A percentile compares a stretch with the other conserved stretches of the same genome.
Conservation (phyloP, 106 monocot species). For the Posidonia australis region DNA sequence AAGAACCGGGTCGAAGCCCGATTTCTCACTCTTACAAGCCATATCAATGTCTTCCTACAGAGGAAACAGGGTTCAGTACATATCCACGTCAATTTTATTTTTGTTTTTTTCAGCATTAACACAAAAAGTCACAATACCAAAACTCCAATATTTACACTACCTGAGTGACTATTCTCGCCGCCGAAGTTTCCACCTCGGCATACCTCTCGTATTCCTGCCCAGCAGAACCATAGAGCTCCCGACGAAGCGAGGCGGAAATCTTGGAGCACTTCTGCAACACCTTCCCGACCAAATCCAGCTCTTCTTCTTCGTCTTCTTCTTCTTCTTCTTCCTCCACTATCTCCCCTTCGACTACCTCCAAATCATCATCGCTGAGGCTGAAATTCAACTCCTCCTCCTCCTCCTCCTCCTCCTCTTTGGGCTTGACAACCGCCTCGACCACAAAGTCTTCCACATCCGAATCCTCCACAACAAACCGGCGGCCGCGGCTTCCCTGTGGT, state of each 20-base stretch:
- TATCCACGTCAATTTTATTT: background rate
- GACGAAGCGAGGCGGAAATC: slow-evolving; percentile 54
- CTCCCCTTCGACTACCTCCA: slow-evolving; percentile 2
- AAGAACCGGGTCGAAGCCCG: slow-evolving; percentile 53
- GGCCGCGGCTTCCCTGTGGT: background rate
- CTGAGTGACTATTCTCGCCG: slow-evolving; percentile 77
- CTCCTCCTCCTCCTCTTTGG: slow-evolving; percentile 27
- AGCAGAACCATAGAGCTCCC: slow-evolving; percentile 78
- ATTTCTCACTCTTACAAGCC: slow-evolving; percentile 41
- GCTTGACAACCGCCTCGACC: slow-evolving; percentile 8
- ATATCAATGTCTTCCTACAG: slow-evolving; percentile 66
- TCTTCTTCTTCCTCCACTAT: slow-evolving; percentile 5
- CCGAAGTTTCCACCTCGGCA: slow-evolving; percentile 65
- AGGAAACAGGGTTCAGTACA: background rate
- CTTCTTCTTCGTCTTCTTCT: slow-evolving; percentile 14
- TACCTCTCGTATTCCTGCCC: slow-evolving; percentile 43
- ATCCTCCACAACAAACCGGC: slow-evolving; percentile 34
- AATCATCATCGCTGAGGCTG: slow-evolving; percentile 9
- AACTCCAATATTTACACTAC: background rate
- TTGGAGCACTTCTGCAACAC: slow-evolving; percentile 71
- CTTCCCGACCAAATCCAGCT: slow-evolving; percentile 69
- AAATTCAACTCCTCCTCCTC: slow-evolving; percentile 20
- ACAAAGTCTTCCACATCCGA: slow-evolving; percentile 37
- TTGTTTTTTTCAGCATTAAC: background rate
- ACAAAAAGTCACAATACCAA: background rate